Percentiles rank a stretch among this genome's conserved stretches.
Conservation (phyloP, 768 basidiomycete species). For the Phylloporus arenicola region DNA sequence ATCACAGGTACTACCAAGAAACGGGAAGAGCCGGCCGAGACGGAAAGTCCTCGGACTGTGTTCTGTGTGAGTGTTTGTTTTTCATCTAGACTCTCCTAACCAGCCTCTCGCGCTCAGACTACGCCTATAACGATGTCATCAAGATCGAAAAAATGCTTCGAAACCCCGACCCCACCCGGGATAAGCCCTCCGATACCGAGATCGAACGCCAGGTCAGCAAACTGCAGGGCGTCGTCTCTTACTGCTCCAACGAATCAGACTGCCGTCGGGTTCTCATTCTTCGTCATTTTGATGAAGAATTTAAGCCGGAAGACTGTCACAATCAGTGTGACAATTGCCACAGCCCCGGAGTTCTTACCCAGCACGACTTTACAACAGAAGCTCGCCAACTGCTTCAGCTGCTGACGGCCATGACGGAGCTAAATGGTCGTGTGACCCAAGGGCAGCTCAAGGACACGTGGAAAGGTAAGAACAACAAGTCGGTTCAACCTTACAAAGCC, state of each 20-base stretch:
- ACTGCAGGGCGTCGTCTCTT: conserved; percentile 66
- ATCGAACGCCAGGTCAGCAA: conserved; percentile 63
- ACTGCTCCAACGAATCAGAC: conserved; percentile 72
- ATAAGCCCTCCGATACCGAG: conserved; percentile 38
- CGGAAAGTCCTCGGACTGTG: conserved; percentile 74
- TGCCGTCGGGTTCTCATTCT: conserved; percentile 88
- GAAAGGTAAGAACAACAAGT: conserved; percentile 51
- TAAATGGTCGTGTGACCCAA: conserved; percentile 51
- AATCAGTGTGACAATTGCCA: conserved; percentile 82
- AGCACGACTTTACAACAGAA: conserved; percentile 55
- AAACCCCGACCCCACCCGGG: conserved; percentile 37
- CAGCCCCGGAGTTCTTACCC: conserved; percentile 39
- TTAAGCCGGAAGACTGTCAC: conserved; percentile 61
- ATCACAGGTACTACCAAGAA: conserved; percentile 80
- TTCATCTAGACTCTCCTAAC: background rate
- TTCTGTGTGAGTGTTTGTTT: conserved; percentile 60
- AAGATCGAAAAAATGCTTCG: conserved; percentile 57
- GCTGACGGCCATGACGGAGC: conserved; percentile 39
- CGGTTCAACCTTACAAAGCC: conserved; percentile 41
- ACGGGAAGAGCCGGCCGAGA: conserved; percentile 96
- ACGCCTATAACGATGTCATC: conserved; percentile 52
- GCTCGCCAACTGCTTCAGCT: conserved; percentile 56
- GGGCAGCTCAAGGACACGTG: conserved; percentile 57
- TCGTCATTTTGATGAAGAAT: conserved; percentile 81
- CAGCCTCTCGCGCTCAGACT: conserved; percentile 44